These are phyloP conservation scores for Nannizziopsis barbatae DNA, from an alignment of 2,329 filamentous ascomycete genomes.

Conservation along the genomic window DNA sequence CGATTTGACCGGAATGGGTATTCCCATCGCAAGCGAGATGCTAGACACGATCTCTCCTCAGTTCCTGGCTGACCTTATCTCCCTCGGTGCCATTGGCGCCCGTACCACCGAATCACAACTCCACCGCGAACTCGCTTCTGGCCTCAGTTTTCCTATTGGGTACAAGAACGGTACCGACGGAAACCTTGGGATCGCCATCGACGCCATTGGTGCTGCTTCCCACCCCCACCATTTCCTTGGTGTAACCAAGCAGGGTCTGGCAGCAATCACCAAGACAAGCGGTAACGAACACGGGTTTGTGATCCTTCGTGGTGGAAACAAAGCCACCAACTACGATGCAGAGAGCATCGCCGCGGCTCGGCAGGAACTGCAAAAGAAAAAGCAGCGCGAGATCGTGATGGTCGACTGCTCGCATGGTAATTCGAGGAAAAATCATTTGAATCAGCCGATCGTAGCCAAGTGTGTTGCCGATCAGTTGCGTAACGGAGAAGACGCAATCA, in stretches of 20 bases:
- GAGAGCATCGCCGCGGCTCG: slow-evolving; percentile 70
- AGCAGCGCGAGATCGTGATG: slow-evolving; percentile 83
- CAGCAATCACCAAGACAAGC: slow-evolving; percentile 82
- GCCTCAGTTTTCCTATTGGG: slow-evolving; percentile 91
- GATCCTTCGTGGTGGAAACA: slow-evolving; percentile 81
- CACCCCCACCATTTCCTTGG: slow-evolving; percentile 86
- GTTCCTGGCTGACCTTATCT: slow-evolving; percentile 92
- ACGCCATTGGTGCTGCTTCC: slow-evolving; percentile 69
- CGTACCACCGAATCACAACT: slow-evolving; percentile 94
- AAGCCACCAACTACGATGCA: slow-evolving; percentile 86
- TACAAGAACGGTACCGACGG: slow-evolving; percentile 99
- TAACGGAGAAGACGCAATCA: slow-evolving; percentile 73
- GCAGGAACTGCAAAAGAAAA: slow-evolving; percentile 68
- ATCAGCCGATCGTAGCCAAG: slow-evolving; percentile 87
- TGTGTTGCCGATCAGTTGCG: slow-evolving; percentile 73
- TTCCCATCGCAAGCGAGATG: slow-evolving; percentile 97
- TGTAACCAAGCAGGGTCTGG: slow-evolving; percentile 93
- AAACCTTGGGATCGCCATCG: slow-evolving; percentile 78
- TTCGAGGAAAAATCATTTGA: slow-evolving; percentile 93
- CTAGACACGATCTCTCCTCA: slow-evolving; percentile 97
- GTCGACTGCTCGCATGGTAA: slow-evolving; percentile 98
- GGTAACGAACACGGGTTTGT: slow-evolving; percentile 98
- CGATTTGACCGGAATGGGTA: slow-evolving; percentile 72
- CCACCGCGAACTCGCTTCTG: slow-evolving; percentile 88
- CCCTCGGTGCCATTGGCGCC: slow-evolving; percentile 87